A percentile compares a stretch with the other conserved stretches of the same genome.
These are phyloP conservation scores for Royoungia palumana DNA, from an alignment of 768 basidiomycete species.

Conservation along the genomic window DNA sequence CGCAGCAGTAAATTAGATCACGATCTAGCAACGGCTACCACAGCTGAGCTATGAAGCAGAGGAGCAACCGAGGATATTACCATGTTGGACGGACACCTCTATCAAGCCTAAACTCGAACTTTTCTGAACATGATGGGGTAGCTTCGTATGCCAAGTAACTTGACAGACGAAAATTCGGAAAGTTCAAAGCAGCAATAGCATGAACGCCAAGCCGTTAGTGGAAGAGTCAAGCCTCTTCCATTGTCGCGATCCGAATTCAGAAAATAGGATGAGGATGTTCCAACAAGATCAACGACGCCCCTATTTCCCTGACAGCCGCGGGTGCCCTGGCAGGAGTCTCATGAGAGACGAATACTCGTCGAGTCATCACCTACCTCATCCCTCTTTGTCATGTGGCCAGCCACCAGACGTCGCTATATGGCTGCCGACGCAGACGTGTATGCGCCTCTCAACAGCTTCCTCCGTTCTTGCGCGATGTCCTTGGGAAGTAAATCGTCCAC, in stretches of 20 bases:
- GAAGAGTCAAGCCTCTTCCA: conserved; percentile 9
- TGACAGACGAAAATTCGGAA: conserved; percentile 8
- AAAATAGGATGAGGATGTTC: conserved; percentile 29
- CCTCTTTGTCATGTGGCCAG: conserved; percentile 28
- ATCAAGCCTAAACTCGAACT: conserved; percentile 15
- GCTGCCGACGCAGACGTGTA: background rate
- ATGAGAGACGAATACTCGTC: conserved; percentile 3
- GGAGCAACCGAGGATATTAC: conserved; percentile 8
- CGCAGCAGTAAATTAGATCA: conserved; percentile 20
- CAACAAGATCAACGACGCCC: conserved; percentile 14
- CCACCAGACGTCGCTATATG: background rate
- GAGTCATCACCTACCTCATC: conserved; percentile 17
- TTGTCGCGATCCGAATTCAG: conserved; percentile 13
- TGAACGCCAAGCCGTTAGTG: conserved; percentile 28
- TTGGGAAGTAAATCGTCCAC: background rate
- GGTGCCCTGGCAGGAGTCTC: conserved; percentile 4
- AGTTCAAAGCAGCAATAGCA: conserved; percentile 19
- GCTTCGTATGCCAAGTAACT: conserved; percentile 16
- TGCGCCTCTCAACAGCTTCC: conserved; percentile 5
- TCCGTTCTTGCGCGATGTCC: conserved; percentile 14
- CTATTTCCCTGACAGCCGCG: background rate
- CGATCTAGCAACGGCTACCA: conserved; percentile 14
- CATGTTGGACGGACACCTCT: conserved; percentile 11
- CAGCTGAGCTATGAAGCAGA: background rate
- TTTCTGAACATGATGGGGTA: conserved; percentile 6